Base-by-base conservation (phyloP, 441 rosid genomes). In the Adansonia grandidieri region DNA sequence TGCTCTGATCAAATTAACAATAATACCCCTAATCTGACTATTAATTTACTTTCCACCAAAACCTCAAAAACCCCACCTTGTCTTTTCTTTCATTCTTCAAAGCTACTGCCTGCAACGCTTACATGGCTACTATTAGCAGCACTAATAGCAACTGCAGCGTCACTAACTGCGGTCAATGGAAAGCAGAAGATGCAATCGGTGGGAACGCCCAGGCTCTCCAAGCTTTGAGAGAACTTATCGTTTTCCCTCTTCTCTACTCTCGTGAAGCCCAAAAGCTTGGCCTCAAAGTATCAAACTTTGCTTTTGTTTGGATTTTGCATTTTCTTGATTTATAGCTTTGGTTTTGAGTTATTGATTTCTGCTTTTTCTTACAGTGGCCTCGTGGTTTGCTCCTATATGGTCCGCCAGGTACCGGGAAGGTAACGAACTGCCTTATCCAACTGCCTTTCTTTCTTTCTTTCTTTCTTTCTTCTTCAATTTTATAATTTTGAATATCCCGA, bases 381-480 rank as follows among this genome's bases (percentile, higher is more conserved):
- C 86, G 86, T 78, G 96, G 98, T 75, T 84, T 93, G 85, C 95
- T 95, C 78, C 81, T 93, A 2, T 93, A 91, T 47, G 97, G 97
- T 57, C 97, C 96, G 6, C 97, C 97, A 1, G 97, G 95, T 77
- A 91, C 95, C 10, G 97, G 98, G 42, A 94, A 93, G 97, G 97
- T 92, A 84, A 22, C 32, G 42, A 42, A 37, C 48, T 13, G 20
- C 66, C 15, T 64, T 64, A 15, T 37, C 67, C 32, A 24, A 11
- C 9, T 51, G 15, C 45, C 45, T 5, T 42, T 51, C 37, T 32
- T 32, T 32, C 24, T 24, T 24, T 24, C 24, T 24, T 24, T 24
- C n/a, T 14, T 13, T 56, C 2, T 8, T 57, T 17, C 3, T 57
- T 8, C 28, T 57, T 2, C 50, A 47, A 47, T 60, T 60, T 56